phyloP scores from a whole-genome alignment of 805 yeast species.

The Kodamaea kakaduensis region DNA sequence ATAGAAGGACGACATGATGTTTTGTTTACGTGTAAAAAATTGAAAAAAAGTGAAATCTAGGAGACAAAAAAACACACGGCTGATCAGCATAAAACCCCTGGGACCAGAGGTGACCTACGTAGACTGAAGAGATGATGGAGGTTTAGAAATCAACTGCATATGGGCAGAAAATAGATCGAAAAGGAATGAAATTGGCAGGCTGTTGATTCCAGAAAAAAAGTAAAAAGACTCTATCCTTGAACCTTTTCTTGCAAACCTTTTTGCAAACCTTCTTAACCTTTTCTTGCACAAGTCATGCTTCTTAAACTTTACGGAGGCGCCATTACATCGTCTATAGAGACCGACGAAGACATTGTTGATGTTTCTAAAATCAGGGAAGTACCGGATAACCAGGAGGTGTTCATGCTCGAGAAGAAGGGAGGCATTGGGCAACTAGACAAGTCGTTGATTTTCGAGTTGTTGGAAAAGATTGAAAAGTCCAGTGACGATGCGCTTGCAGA shows the following conservation, averaged over 20 bases:
- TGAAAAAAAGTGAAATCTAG: too few relatives aligned
- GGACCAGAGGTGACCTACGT: too few relatives aligned
- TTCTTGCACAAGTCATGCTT: too few relatives aligned
- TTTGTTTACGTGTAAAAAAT: not conserved
- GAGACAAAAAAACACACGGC: not conserved
- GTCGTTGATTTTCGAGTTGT: conserved; percentile 60
- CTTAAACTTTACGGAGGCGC: conserved; percentile 76
- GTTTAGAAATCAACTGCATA: not conserved
- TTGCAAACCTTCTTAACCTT: too few relatives aligned
- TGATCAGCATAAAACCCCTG: too few relatives aligned
- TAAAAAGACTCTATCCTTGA: too few relatives aligned
- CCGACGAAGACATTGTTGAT: conserved; percentile 60
- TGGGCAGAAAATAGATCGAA: not conserved
- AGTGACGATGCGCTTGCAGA: conserved; percentile 43
- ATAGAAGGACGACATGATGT: conserved; percentile 15
- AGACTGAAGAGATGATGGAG: too few relatives aligned
- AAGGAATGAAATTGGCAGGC: not conserved
- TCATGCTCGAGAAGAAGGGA: conserved; percentile 42
- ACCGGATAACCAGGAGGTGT: conserved; percentile 95
- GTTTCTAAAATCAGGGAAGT: conserved; percentile 76
- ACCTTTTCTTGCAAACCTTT: too few relatives aligned
- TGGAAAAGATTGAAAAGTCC: conserved; percentile 45
- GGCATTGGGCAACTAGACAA: conserved; percentile 37
- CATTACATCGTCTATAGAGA: conserved; percentile 37
- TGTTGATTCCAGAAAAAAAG: too few relatives aligned